Evolutionary conservation across 331 rosid species (phyloP), one percentile per base, ranked within the genome.

Genomic region (Erythrophleum ivorense): DNA sequence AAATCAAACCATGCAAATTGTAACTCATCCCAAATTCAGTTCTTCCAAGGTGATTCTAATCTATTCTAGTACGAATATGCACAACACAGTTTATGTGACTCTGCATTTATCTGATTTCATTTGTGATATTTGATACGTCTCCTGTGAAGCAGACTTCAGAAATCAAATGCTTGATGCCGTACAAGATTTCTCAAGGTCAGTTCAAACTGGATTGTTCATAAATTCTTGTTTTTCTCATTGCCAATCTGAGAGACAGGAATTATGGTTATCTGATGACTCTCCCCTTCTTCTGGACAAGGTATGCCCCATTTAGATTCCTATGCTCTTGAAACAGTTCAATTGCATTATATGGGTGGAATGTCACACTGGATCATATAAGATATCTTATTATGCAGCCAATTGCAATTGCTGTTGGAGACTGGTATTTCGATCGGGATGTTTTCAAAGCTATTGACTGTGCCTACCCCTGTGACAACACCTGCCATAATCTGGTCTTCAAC

Each of bases 201-300:
- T 81, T 68, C 89, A 84, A 83, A 82, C 89, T 34, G 97, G 98
- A 75, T 48, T 90, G 43, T 94, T 92, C 90, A 90, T 94, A 84
- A 94, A 94, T 79, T 92, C 98, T 50, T 94, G 97, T 83, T 94
- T 94, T 84, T 93, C 98, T 72, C 97, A 94, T 80, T 92, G 98
- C 89, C 98, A 94, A 82, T 88, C 98, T 46, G 98, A 92, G 88
- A 88, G 92, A 86, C 98, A 91, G 77, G 98, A 91, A 76, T 91
- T 97, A 3, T 94, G 98, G 98, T 91, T 91, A 54, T 93, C 98
- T 24, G 87, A 87, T 84, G 89, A 92, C 82, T 94, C 97, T 77
- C 98, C 98, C 5, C 81, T 88, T 5, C 68, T 91, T 53, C 83
- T 34, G 76, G 81, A 83, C 57, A 80, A 79, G 97, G 98, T 93